These are phyloP conservation scores for Solanum pinnatisectum DNA, from an alignment of 257 asterid genomes.

Conservation along the genomic window DNA sequence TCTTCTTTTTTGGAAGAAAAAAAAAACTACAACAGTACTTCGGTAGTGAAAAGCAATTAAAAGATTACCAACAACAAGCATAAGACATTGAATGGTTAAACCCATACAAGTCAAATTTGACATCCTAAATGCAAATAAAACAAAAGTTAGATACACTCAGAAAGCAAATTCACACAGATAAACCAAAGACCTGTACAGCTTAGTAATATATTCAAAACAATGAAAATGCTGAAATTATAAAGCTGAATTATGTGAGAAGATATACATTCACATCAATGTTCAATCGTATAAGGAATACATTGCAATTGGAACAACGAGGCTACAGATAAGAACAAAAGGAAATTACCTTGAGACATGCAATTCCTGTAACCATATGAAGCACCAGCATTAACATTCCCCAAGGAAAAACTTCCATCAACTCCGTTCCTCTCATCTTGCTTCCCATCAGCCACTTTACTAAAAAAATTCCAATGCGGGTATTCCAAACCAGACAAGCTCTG, in stretches of 20 bases:
- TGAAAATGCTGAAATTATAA: neutral
- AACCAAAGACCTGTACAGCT: neutral
- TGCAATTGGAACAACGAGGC: neutral
- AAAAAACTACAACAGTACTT: neutral
- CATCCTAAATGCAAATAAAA: neutral
- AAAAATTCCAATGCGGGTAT: slow-evolving; percentile 38
- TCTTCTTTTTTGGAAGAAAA: neutral
- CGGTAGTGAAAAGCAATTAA: neutral
- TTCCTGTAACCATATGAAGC: slow-evolving; percentile 24
- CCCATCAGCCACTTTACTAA: slow-evolving; percentile 36
- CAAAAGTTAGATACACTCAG: neutral
- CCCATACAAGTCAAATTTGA: neutral
- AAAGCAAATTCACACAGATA: neutral
- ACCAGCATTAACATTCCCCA: slow-evolving; percentile 23
- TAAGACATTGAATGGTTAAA: neutral
- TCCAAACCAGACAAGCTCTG: slow-evolving; percentile 49
- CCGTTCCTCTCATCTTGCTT: slow-evolving; percentile 34
- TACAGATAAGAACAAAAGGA: neutral
- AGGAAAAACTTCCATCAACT: slow-evolving; percentile 20
- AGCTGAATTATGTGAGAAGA: neutral
- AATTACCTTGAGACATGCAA: slow-evolving; percentile 42
- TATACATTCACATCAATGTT: neutral
- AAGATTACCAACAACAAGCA: neutral
- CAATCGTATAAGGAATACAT: neutral
- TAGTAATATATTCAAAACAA: neutral